A percentile compares a stretch with the other conserved stretches of the same genome.
Evolutionary conservation across 2,329 filamentous ascomycete species (phyloP).

Genomic region (Fusarium buxicola): DNA sequence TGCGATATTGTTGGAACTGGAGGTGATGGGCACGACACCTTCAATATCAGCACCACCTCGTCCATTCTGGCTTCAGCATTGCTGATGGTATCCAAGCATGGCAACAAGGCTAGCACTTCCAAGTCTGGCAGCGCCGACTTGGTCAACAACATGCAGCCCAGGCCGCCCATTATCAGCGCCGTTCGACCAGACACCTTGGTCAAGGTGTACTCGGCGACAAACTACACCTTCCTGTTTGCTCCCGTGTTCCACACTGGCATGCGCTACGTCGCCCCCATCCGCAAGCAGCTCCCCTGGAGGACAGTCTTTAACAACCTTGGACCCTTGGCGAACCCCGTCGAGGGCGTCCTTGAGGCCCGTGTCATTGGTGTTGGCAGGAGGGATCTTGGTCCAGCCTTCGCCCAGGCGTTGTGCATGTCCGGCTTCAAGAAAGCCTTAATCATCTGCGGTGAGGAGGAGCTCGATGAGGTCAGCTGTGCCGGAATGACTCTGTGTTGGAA

Average conservation of each 20-base stretch:
- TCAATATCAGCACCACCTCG: constrained; percentile 96
- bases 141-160: constrained; percentile 78
- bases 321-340: constrained; percentile 89
- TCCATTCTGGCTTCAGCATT: constrained; percentile 91
- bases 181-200: constrained; percentile 78
- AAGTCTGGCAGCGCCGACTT: constrained; percentile 96
- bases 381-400: constrained; percentile 89
- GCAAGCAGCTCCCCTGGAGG: constrained; percentile 89
- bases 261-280: constrained; percentile 86
- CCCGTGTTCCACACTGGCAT: constrained; percentile 97
- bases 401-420: constrained; percentile 80
- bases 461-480: constrained; percentile 95
- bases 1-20: constrained; percentile 98
- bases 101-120: constrained; percentile 94
- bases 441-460: constrained; percentile 92
- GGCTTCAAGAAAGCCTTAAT: constrained; percentile 87
- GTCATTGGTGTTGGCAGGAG: constrained; percentile 92
- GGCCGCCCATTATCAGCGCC: constrained; percentile 77
- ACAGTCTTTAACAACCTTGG: constrained; percentile 98
- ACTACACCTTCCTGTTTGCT: constrained; percentile 96
- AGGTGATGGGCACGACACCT: constrained; percentile 95
- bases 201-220: constrained; percentile 80
- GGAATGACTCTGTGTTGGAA: constrained; percentile 92
- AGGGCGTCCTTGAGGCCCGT: constrained; percentile 85
- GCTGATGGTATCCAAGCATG: constrained; percentile 91